Evolutionary conservation across 1,139 yeast genomes (phyloP), one percentile per base, ranked within the genome.

Genomic region (Yamadazyma jaroonii): DNA sequence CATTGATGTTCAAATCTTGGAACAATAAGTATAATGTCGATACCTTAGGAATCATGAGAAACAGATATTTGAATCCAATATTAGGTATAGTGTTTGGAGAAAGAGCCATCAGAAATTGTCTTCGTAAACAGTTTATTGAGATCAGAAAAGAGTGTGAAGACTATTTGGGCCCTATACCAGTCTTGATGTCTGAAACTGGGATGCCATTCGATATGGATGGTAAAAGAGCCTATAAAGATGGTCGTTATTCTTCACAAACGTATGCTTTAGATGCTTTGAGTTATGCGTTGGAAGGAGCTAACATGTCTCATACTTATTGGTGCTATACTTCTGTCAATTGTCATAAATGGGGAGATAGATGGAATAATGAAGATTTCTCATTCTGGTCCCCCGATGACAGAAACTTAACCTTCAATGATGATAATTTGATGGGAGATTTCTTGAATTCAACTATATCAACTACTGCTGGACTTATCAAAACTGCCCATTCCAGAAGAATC

Each of bases 141-240:
- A 74, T 90, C 63, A 75, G 72, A 42, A 56, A 59, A 21, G 97
- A 90, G 54, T 80, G 88, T 10, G 58, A 62, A 13, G 69, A 68
- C 2, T 56, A 70, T 32, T 59, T 87, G 42, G 96, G 96, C 1
- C 36, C 52, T 1, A 64, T 85, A 9, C 95, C 96, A 0, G 75
- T 84, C 6, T 63, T 90, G 29, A 79, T 92, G 71, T 81, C 95
- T 1, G 98, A 90, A 59, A 89, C 92, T n/a, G 98, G 98, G 3
- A 86, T 90, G 82, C 97, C 98, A 2, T 88, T 82, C 58, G 96
- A 92, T 58, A 85, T 90, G 95, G 92, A 90, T 56, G 72, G 76
- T 42, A 84, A 83, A 50, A 65, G 63, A 32, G 86, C 96, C 0
- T 89, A 77, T 53, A 54, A 57, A 1, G 72, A 69, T 38, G 88